Evolutionary conservation across 2,329 filamentous ascomycete genomes (phyloP).

Genomic region (Ceratocystis albifundus): DNA sequence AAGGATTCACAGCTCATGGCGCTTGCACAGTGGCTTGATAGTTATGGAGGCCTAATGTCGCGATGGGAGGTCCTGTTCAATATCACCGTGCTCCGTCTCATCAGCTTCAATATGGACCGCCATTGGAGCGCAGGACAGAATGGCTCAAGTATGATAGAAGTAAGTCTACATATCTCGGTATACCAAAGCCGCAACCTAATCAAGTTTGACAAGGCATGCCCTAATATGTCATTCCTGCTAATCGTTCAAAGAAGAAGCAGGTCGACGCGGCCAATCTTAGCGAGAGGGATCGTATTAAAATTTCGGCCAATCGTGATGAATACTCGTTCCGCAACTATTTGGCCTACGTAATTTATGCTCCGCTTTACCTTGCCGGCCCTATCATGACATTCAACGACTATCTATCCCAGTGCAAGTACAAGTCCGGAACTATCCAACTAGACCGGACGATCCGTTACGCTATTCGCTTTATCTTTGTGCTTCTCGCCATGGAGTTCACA

Average conservation of each 20-base stretch:
- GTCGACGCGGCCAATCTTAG: constrained; percentile 77
- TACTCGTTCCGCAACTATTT: constrained; percentile 79
- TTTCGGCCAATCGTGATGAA: constrained; percentile 58
- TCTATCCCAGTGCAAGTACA: constrained; percentile 71
- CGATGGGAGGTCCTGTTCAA: constrained; percentile 99
- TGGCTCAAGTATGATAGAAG: constrained; percentile 58
- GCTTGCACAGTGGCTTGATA: constrained; percentile 64
- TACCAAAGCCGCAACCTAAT: not conserved
- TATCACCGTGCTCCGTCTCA: constrained; percentile 77
- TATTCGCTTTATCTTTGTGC: constrained; percentile 64
- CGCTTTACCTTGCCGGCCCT: constrained; percentile 82
- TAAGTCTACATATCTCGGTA: constrained; percentile 35
- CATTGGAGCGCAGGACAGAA: constrained; percentile 73
- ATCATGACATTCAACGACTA: constrained; percentile 98
- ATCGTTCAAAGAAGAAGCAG: constrained; percentile 88
- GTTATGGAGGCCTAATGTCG: constrained; percentile 67
- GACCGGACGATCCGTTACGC: constrained; percentile 68
- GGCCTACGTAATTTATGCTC: constrained; percentile 81
- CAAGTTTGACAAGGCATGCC: not conserved
- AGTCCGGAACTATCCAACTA: constrained; percentile 55
- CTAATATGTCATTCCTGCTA: constrained; percentile 35
- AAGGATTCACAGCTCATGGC: constrained; percentile 35
- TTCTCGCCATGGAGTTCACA: constrained; percentile 82
- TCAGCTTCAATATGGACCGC: constrained; percentile 95
- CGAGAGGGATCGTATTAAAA: constrained; percentile 72